Percentiles rank a stretch among this genome's conserved stretches.
These are phyloP conservation scores for Aspergillus coremiiformis DNA, from an alignment of 495 filamentous ascomycete genomes.

Conservation along the genomic window DNA sequence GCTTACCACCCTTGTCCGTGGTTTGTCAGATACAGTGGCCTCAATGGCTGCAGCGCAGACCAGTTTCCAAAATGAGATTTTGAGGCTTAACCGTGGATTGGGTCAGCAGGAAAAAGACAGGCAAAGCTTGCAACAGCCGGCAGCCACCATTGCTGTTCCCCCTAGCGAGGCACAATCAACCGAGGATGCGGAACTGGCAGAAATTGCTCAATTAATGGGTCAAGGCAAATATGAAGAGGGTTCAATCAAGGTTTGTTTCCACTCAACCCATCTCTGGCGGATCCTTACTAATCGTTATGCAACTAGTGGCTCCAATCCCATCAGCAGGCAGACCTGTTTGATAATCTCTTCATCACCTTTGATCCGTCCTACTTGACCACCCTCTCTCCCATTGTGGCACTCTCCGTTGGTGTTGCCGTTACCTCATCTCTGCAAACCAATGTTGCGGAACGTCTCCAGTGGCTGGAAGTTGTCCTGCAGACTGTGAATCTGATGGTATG, in stretches of 20 bases:
- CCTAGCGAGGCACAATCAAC: constrained; percentile 39
- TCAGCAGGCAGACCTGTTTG: constrained; percentile 69
- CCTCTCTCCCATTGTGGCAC: constrained; percentile 66
- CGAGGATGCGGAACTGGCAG: constrained; percentile 57
- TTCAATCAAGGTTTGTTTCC: constrained; percentile 49
- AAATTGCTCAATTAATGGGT: constrained; percentile 58
- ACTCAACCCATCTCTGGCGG: constrained; percentile 7
- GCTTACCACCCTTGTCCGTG: constrained; percentile 62
- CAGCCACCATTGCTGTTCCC: constrained; percentile 20
- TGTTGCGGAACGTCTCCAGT: constrained; percentile 59
- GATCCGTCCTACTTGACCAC: constrained; percentile 59
- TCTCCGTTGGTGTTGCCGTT: constrained; percentile 79
- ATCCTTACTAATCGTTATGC: neutral
- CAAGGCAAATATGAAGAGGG: constrained; percentile 64
- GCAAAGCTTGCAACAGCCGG: constrained; percentile 1
- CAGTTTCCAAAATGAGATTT: constrained; percentile 53
- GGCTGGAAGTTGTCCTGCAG: constrained; percentile 67
- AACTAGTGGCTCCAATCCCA: constrained; percentile 78
- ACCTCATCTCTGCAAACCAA: constrained; percentile 61
- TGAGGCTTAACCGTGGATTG: constrained; percentile 40
- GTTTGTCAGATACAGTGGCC: constrained; percentile 64
- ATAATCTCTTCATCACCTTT: constrained; percentile 67
- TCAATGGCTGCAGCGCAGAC: constrained; percentile 60
- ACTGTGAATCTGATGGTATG: constrained; percentile 44
- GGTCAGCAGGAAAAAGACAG: constrained; percentile 7